Percentiles rank a stretch among this genome's conserved stretches.
Evolutionary conservation across 371 early-diverging fungal genomes (phyloP).

Genomic region (Rhizopus arrhizus): DNA sequence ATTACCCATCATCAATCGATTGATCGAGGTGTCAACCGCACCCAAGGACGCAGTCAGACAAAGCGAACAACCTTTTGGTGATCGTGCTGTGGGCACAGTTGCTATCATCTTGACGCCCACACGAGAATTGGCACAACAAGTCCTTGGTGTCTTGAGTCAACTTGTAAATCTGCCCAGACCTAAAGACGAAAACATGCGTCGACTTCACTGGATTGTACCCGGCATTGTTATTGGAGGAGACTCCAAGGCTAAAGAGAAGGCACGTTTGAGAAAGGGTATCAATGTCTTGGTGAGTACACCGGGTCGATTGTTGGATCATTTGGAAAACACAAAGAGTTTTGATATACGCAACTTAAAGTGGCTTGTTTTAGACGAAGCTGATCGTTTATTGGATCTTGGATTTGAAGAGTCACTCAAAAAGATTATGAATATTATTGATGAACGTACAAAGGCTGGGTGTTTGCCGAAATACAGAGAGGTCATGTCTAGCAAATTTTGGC

Average conservation of each 20-base stretch:
- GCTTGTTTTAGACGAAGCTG: constrained; percentile 98
- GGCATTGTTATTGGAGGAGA: constrained; percentile 92
- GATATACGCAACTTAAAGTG: constrained; percentile 76
- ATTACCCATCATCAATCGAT: constrained; percentile 75
- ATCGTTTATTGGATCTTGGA: constrained; percentile 95
- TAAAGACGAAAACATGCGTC: constrained; percentile 52
- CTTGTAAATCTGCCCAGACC: constrained; percentile 67
- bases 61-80: constrained; percentile 36
- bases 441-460: constrained; percentile 34
- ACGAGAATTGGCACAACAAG: constrained; percentile 98
- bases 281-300: constrained; percentile 97
- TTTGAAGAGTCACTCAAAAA: constrained; percentile 93
- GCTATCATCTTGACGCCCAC: constrained; percentile 94
- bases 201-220: constrained; percentile 94
- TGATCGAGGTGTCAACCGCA: constrained; percentile 45
- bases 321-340: constrained; percentile 85
- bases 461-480: constrained; percentile 22
- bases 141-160: constrained; percentile 70
- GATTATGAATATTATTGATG: constrained; percentile 71
- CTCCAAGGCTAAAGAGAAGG: constrained; percentile 90
- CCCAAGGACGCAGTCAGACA: constrained; percentile 24
- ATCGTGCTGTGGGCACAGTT: constrained; percentile 68
- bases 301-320: constrained; percentile 96
- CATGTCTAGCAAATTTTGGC: constrained; percentile 53
- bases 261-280: constrained; percentile 88